A percentile compares a stretch with the other conserved stretches of the same genome.
Conservation (phyloP, 768 basidiomycete species). For the Hortiboletus campestris region DNA sequence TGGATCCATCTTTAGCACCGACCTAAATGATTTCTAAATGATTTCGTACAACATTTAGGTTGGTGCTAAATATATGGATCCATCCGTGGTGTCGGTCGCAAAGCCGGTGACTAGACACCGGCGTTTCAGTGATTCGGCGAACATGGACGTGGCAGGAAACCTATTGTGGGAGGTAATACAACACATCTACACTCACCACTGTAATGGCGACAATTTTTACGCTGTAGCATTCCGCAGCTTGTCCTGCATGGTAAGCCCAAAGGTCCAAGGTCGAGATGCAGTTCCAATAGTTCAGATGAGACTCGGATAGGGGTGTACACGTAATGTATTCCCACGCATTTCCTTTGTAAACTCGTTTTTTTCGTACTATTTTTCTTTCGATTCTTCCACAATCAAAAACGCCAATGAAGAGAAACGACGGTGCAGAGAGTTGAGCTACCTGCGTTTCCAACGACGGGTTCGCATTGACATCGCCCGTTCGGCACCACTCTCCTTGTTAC, state of each 20-base stretch:
- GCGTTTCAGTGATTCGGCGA: background rate
- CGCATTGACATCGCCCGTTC: slow-evolving; percentile 64
- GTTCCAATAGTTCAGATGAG: no score
- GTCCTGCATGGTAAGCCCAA: background rate
- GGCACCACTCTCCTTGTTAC: slow-evolving; percentile 62
- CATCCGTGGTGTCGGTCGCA: no score
- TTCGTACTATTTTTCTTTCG: background rate
- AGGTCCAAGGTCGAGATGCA: no score
- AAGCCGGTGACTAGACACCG: background rate
- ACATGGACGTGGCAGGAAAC: background rate
- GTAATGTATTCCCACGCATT: slow-evolving; percentile 24
- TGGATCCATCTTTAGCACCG: no score
- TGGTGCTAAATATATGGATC: no score
- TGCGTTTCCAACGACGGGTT: slow-evolving; percentile 35
- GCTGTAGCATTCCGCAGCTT: background rate
- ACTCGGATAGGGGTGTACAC: background rate
- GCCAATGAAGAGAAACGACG: slow-evolving; percentile 51
- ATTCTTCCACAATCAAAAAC: slow-evolving; percentile 51
- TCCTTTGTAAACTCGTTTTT: slow-evolving; percentile 2
- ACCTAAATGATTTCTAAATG: no score
- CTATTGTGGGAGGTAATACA: background rate
- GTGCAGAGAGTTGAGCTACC: slow-evolving; percentile 60
- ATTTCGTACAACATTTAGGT: no score
- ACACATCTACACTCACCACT: background rate
- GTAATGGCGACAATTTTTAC: no score